Evolutionary conservation across 306 rosid genomes (phyloP), one percentile per base, ranked within the genome.

Genomic region (Gillenia trifoliata): DNA sequence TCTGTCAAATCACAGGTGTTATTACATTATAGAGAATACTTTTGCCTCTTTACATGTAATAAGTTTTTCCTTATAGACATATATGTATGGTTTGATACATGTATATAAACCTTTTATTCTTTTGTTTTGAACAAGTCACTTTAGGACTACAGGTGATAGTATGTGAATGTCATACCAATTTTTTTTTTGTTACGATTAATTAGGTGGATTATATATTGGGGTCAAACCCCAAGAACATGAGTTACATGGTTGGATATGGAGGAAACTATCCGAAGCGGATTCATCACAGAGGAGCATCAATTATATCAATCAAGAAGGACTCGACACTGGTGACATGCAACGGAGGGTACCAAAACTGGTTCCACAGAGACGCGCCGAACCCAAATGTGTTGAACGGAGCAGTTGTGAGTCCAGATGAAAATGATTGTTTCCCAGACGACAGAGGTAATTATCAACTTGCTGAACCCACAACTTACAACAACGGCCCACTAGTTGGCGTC

Each of bases 211-310:
- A 86, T 45, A 79, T 85, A 28, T 52, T 89, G 77, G 89, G 91
- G 13, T 47, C 84, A 1, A 89, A 89, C 65, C 88, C 88, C 0
- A 75, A 4, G 19, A 4, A n/a, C 0, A 70, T 79, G 70, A 86
- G 92, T 72, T 86, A 84, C 88, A 85, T 86, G 93, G 81, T 89
- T 10, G 93, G 91, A 3, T 77, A 66, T 2, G 88, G 89, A 1
- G 22, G 81, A 40, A 79, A 68, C 0, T 86, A 74, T 64, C 88
- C 86, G 0, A 64, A 54, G 9, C 72, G 77, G 3, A 33, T 77
- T 74, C 89, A 85, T 70, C 93, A 89, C 12, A 85, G 89, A 73
- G 91, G 57, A 77, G 85, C 88, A 33, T 89, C 88, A 16, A 83
- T 86, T 40, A 67, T 72, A n/a, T 86, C 91, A 13, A 68, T 83